Evolutionary conservation across 768 basidiomycete species (phyloP).

Genomic region (Psilocybe cyanescens): DNA sequence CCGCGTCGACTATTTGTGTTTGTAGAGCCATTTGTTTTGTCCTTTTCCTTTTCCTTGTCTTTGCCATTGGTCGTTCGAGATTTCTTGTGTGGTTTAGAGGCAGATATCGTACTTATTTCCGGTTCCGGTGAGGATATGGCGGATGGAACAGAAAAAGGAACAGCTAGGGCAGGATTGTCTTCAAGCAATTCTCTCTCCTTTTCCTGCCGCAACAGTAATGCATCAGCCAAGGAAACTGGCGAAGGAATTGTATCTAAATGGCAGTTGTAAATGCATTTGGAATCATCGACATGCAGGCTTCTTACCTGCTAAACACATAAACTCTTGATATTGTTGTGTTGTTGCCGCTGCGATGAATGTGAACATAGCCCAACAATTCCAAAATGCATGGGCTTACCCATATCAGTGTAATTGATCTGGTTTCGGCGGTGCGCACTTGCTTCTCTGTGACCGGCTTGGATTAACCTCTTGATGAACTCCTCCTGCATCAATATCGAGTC

Average conservation of each 20-base stretch:
- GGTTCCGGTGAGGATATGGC: slow-evolving; percentile 26
- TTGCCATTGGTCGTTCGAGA: slow-evolving; percentile 40
- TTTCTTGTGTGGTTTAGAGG: slow-evolving; percentile 28
- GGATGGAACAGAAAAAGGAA: slow-evolving; percentile 29
- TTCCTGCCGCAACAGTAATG: slow-evolving; percentile 47
- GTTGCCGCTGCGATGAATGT: slow-evolving; percentile 49
- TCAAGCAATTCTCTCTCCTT: slow-evolving; percentile 45
- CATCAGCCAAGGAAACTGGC: slow-evolving; percentile 61
- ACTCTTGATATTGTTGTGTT: slow-evolving; percentile 65
- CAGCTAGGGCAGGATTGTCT: slow-evolving; percentile 56
- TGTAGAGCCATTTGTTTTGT: slow-evolving; percentile 30
- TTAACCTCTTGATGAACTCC: slow-evolving; percentile 81
- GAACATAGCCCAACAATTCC: slow-evolving; percentile 8
- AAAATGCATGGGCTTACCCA: slow-evolving; percentile 54
- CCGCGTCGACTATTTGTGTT: slow-evolving; percentile 23
- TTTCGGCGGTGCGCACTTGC: slow-evolving; percentile 62
- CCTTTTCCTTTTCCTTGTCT: slow-evolving; percentile 18
- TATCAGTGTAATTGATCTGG: slow-evolving; percentile 69
- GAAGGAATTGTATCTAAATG: slow-evolving; percentile 66
- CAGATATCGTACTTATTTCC: slow-evolving; percentile 18
- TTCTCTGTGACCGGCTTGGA: slow-evolving; percentile 69
- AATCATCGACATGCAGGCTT: not conserved
- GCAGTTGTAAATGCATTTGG: not conserved
- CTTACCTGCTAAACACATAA: slow-evolving; percentile 72
- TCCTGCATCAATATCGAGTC: slow-evolving; percentile 52